These are phyloP conservation scores for Septoria petroselini DNA, from an alignment of 2,329 filamentous ascomycete species.

Conservation along the genomic window DNA sequence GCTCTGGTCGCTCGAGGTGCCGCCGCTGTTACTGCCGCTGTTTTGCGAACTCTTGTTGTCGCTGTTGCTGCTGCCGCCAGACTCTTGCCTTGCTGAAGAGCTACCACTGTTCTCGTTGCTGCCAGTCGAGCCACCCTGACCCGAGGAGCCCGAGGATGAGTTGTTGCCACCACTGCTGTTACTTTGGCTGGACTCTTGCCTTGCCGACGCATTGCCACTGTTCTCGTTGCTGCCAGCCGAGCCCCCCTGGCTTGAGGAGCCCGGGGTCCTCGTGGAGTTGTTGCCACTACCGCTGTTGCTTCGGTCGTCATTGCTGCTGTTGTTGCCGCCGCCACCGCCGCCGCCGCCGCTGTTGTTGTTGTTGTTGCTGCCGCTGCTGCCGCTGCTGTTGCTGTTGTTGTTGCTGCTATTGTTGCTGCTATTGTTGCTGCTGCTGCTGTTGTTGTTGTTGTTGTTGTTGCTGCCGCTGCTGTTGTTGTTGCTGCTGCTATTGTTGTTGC, in stretches of 20 bases:
- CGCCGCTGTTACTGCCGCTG: not conserved
- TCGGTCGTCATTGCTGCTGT: not conserved
- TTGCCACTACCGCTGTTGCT: not conserved
- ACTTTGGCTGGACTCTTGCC: slow-evolving; percentile 2
- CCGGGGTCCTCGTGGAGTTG: no score
- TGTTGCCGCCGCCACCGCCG: no score
- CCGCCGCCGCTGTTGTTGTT: not conserved
- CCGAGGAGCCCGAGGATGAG: not conserved
- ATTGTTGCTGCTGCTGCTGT: slow-evolving; percentile 1
- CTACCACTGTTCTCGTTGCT: no score
- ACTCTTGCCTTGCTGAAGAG: no score
- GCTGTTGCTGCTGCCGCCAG: not conserved
- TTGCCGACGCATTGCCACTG: no score
- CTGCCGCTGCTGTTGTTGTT: not conserved
- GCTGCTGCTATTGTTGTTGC: not conserved
- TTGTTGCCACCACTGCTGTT: not conserved
- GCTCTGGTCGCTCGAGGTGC: no score
- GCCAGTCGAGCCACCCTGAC: not conserved
- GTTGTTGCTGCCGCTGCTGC: not conserved
- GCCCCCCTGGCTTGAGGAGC: no score
- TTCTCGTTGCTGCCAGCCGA: no score
- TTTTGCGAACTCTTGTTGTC: not conserved
- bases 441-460: not conserved
- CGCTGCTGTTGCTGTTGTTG: not conserved
- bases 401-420: not conserved